Percentiles rank a stretch among this genome's conserved stretches.
phyloP scores from a whole-genome alignment of 2,329 filamentous ascomycete species.

The Chlorencoelia australis region DNA sequence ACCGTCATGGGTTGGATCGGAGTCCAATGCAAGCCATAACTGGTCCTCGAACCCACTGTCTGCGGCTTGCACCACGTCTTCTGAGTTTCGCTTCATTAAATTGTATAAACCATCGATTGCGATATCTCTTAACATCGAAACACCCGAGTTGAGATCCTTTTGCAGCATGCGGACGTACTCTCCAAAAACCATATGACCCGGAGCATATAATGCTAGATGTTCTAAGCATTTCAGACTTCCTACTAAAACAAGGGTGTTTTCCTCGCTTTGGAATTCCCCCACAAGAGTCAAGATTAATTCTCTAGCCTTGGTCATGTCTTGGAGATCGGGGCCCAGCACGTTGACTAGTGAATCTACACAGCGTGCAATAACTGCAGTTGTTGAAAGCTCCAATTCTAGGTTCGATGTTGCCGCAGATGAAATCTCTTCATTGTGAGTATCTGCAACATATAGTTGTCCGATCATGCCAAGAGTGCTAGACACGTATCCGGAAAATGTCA shows the following conservation, averaged over 20 bases:
- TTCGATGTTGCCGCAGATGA: conserved; percentile 76
- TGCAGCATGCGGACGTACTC: conserved; percentile 80
- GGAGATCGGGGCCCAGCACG: conserved; percentile 87
- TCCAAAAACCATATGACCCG: conserved; percentile 72
- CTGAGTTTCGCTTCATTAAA: conserved; percentile 85
- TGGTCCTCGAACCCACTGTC: conserved; percentile 77
- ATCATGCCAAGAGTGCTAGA: conserved; percentile 88
- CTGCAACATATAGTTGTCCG: conserved; percentile 82
- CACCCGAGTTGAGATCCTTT: conserved; percentile 60
- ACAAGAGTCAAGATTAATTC: conserved; percentile 86
- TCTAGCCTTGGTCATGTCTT: conserved; percentile 83
- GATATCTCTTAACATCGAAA: conserved; percentile 61
- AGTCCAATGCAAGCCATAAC: conserved; percentile 82
- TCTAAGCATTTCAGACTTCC: conserved; percentile 78
- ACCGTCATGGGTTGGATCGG: conserved; percentile 62
- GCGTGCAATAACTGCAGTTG: conserved; percentile 71
- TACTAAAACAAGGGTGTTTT: conserved; percentile 58
- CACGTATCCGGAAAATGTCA: conserved; percentile 86
- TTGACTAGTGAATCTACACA: conserved; percentile 96
- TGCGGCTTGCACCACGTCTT: conserved; percentile 69
- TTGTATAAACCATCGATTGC: conserved; percentile 86
- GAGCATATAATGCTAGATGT: conserved; percentile 85
- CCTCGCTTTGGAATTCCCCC: conserved; percentile 68
- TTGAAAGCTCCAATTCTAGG: conserved; percentile 75
- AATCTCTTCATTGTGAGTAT: conserved; percentile 82